Base-by-base conservation (phyloP, 2,329 filamentous ascomycete genomes). In the Trichoderma sp. region DNA sequence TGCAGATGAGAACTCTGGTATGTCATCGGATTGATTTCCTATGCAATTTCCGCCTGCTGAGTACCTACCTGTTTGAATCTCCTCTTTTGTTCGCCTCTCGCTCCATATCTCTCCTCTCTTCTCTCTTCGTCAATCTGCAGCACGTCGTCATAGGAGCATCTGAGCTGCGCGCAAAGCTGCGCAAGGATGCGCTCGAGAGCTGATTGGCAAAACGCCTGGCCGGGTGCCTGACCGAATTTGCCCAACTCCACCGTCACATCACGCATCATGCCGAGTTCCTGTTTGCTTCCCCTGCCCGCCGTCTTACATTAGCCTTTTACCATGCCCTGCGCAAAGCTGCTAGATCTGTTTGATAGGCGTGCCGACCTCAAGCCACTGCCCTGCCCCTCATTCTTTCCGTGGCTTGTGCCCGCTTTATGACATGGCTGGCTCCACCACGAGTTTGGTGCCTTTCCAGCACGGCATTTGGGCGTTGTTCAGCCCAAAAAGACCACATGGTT, bases 151-250 rank as follows among this genome's bases (percentile, higher is more conserved):
- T 34, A 13, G n/a, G n/a, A 21, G 28, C 14, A 37, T 21, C 49
- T 30, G 46, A 52, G 61, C 55, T 46, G 61, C 39, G 55, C 64
- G 52, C 61, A 66, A 66, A 55, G 52, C 14, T 66, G 52, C 51
- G 54, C 34, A 54, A 59, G 14, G 24, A 52, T 34, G 59, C 37
- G 58, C 49, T 43, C 39, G 46, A 49, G 46, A 21, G 46, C 39
- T 56, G 66, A 68, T 68, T 68, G 66, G 66, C 59, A 68, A 55
- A 28, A 34, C 30, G 21, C 39, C 21, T 49, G n/a, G 59, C 26
- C 59, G 59, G 49, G 66, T 68, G 66, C 66, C 66, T 68, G 58
- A 49, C 66, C 51, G 52, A 51, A 3, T 59, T 68, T 59, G 66
- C 34, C 34, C 34, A 68, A 68, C 66, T 68, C 66, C 66, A 68